Evolutionary conservation across 1,284 basidiomycete species (phyloP).

Genomic region (Vanrija sp.): DNA sequence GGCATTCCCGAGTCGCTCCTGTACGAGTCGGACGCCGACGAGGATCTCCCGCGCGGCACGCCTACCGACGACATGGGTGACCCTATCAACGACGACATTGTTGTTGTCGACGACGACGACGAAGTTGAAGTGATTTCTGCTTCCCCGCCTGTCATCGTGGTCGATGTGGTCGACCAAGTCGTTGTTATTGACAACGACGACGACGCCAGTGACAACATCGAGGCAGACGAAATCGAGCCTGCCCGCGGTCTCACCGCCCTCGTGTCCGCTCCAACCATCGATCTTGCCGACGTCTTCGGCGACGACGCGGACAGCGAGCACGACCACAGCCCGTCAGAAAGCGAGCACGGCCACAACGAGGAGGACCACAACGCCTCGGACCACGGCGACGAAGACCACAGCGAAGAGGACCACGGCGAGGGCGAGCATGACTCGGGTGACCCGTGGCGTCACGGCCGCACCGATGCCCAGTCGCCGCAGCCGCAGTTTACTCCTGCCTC

Average conservation of each 20-base stretch:
- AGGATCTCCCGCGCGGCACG: constrained; percentile 2
- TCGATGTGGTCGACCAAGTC: not conserved
- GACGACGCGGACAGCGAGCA: not conserved
- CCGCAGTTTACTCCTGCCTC: no score
- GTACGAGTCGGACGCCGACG: constrained; percentile 15
- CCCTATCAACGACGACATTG: not conserved
- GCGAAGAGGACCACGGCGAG: not conserved
- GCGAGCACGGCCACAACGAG: not conserved
- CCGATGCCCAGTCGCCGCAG: no score
- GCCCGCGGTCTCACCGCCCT: not conserved
- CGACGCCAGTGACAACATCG: not conserved
- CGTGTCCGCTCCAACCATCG: no score
- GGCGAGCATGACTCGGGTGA: no score
- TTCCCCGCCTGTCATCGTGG: not conserved
- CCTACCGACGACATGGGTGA: not conserved
- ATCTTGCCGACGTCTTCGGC: no score
- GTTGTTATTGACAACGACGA: not conserved
- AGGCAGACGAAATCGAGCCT: not conserved
- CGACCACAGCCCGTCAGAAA: not conserved
- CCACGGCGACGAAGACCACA: not conserved
- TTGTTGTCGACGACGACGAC: not conserved
- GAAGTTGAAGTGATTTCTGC: not conserved
- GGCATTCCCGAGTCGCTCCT: constrained; percentile 8
- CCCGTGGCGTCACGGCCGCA: no score
- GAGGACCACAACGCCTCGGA: no score